These are phyloP conservation scores for Verticillium albo-atrum DNA, from an alignment of 2,329 filamentous ascomycete species.

Conservation along the genomic window DNA sequence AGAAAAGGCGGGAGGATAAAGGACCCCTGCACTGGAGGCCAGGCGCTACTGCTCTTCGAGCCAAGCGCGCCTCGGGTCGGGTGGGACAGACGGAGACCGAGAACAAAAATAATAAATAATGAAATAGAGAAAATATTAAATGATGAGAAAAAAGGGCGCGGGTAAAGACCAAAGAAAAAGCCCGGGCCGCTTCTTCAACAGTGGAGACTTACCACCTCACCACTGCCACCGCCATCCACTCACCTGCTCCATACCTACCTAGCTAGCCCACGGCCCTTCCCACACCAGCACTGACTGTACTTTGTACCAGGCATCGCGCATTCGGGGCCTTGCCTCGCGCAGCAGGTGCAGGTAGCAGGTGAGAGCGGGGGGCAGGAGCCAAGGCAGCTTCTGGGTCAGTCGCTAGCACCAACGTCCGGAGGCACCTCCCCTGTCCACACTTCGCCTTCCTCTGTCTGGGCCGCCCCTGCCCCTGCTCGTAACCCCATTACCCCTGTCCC, in stretches of 20 bases:
- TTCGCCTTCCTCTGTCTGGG: background rate
- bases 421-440: background rate
- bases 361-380: background rate
- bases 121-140: background rate
- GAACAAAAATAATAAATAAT: background rate
- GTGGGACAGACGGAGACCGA: background rate
- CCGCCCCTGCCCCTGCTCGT: background rate
- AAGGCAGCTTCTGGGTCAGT: background rate
- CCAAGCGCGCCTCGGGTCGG: background rate
- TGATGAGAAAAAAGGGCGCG: background rate
- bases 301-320: too few relatives aligned
- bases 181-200: background rate
- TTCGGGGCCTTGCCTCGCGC: background rate
- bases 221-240: background rate
- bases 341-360: background rate
- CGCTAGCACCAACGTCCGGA: background rate
- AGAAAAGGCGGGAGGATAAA: background rate
- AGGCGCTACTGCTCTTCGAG: background rate
- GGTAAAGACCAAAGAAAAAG: background rate
- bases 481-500: background rate
- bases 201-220: background rate
- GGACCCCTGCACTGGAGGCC: background rate
- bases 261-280: too few relatives aligned
- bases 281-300: background rate
- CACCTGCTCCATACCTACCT: background rate